Conservation (phyloP, 192 early-diverging fungal species). For the Globomyces pollinis-pini region DNA sequence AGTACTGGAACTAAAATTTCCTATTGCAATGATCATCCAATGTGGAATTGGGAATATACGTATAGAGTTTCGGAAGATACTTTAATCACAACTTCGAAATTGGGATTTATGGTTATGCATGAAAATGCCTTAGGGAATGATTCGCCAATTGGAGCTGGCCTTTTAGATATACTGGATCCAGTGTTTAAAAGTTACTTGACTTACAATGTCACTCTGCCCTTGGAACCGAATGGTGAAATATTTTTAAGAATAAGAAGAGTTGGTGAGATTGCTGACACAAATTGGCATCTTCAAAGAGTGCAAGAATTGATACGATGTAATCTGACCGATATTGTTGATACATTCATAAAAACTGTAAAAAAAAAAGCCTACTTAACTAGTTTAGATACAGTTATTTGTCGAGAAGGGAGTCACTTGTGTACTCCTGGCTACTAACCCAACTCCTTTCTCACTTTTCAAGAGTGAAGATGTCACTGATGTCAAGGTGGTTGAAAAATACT, state of each 20-base stretch:
- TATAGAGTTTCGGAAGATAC: too few species aligned
- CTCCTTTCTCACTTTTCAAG: background rate
- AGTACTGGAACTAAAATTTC: too few species aligned
- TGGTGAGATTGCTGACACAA: conserved; percentile 35
- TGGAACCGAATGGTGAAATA: conserved; percentile 31
- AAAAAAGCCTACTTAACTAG: conserved; percentile 10
- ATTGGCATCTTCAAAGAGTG: conserved; percentile 25
- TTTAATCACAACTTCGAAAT: too few species aligned
- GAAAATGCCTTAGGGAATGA: conserved; percentile 25
- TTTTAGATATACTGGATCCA: conserved; percentile 18
- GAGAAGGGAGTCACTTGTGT: too few species aligned
- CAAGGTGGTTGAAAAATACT: background rate
- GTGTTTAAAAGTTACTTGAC: conserved; percentile 28
- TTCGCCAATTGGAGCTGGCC: conserved; percentile 18
- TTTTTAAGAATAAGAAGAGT: conserved; percentile 19
- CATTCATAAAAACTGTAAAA: conserved; percentile 23
- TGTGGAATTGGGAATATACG: conserved; percentile 31
- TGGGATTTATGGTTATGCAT: too few species aligned
- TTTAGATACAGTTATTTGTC: too few species aligned
- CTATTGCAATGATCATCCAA: too few species aligned
- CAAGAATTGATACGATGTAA: conserved; percentile 20
- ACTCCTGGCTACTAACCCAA: too few species aligned
- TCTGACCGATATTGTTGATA: too few species aligned
- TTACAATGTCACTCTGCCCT: conserved; percentile 16
- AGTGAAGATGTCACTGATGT: background rate